These are phyloP conservation scores for Ephemerocybe angulata DNA, from an alignment of 768 basidiomycete species.

Conservation along the genomic window DNA sequence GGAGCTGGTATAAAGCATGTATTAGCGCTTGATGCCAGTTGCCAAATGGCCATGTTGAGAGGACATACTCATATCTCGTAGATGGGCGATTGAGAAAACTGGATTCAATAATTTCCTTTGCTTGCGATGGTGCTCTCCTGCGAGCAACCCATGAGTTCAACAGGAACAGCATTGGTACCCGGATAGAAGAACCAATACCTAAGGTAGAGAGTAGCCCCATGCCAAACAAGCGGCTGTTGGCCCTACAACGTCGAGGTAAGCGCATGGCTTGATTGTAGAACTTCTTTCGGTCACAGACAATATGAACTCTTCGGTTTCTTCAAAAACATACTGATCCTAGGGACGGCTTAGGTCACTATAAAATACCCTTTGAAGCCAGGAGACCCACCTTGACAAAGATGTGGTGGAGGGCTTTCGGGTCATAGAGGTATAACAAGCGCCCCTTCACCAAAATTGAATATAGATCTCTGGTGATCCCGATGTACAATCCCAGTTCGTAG, in stretches of 20 bases:
- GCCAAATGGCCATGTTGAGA: neutral
- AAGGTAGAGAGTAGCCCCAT: constrained; percentile 14
- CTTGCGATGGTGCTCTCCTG: constrained; percentile 14
- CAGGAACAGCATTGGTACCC: too few species aligned
- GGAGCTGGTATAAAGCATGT: constrained; percentile 18
- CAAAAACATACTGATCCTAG: neutral
- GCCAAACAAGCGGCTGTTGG: constrained; percentile 13
- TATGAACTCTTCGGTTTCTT: constrained; percentile 18
- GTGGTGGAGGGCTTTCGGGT: constrained; percentile 42
- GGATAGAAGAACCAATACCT: too few species aligned
- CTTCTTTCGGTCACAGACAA: too few species aligned
- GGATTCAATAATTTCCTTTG: constrained; percentile 37
- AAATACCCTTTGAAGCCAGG: neutral
- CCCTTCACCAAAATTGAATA: too few species aligned
- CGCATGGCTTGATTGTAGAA: too few species aligned
- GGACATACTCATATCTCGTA: constrained; percentile 32
- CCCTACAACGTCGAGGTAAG: too few species aligned
- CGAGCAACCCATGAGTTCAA: too few species aligned
- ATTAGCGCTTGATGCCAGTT: neutral
- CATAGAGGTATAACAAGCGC: constrained; percentile 22
- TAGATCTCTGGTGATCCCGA: too few species aligned
- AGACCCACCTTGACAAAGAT: constrained; percentile 38
- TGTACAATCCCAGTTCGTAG: too few species aligned
- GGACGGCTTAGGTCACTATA: constrained; percentile 16
- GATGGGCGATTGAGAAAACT: constrained; percentile 30